phyloP scores from a whole-genome alignment of 2,329 filamentous ascomycete genomes.

The Claviceps arundinis region DNA sequence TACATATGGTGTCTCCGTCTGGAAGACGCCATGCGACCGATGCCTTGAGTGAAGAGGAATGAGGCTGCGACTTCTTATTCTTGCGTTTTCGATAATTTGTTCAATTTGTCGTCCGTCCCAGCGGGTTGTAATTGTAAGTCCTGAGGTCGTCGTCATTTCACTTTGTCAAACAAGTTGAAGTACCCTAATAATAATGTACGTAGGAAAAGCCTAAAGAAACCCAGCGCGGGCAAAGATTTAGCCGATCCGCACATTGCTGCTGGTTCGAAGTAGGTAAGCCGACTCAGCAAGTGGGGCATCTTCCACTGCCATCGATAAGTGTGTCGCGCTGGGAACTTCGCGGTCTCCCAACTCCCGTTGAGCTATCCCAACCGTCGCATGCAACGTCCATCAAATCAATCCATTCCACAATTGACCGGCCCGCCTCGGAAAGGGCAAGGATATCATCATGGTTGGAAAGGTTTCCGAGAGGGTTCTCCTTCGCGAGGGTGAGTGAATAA shows the following conservation, averaged over 20 bases:
- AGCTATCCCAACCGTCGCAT: not conserved
- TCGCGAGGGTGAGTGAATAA: slow-evolving; percentile 37
- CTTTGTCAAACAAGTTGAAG: too few relatives aligned
- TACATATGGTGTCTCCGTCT: not conserved
- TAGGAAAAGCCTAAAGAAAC: not conserved
- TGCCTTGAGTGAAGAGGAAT: not conserved
- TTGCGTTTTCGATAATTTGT: not conserved
- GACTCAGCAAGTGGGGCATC: too few relatives aligned
- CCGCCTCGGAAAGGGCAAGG: not conserved
- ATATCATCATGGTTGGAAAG: slow-evolving; percentile 44
- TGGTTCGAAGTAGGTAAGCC: not conserved
- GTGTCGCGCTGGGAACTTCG: slow-evolving; percentile 1
- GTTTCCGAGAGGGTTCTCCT: slow-evolving; percentile 52
- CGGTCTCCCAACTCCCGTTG: not conserved
- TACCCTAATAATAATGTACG: too few relatives aligned
- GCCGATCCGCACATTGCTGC: not conserved
- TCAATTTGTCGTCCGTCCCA: not conserved
- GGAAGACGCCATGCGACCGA: not conserved
- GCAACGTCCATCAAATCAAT: not conserved
- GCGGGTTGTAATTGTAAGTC: not conserved
- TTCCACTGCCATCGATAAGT: not conserved
- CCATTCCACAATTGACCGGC: not conserved
- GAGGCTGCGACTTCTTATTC: not conserved
- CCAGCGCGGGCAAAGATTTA: not conserved
- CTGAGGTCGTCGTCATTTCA: too few relatives aligned